phyloP scores from a whole-genome alignment of 2,329 filamentous ascomycete species.

The Endothia cerciana region DNA sequence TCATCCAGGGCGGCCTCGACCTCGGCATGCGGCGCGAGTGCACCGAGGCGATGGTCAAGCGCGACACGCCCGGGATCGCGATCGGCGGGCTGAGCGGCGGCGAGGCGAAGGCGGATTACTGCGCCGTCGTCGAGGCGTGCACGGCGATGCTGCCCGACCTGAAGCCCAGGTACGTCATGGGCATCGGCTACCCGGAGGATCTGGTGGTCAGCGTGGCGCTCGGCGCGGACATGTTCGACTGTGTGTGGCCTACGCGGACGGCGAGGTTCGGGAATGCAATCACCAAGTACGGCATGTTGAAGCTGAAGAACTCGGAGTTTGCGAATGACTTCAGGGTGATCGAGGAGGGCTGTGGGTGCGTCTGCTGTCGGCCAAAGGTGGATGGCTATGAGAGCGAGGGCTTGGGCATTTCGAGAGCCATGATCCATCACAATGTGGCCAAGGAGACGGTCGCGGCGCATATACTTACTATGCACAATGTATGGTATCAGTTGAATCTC shows the following conservation, averaged over 20 bases:
- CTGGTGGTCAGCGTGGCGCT: slow-evolving; percentile 90
- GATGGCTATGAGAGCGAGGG: slow-evolving; percentile 57
- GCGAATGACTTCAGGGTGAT: slow-evolving; percentile 82
- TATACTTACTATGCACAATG: slow-evolving; percentile 90
- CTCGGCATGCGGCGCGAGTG: slow-evolving; percentile 83
- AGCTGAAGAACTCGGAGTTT: slow-evolving; percentile 77
- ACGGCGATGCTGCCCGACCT: slow-evolving; percentile 82
- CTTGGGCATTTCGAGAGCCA: slow-evolving; percentile 83
- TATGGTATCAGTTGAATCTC: slow-evolving; percentile 85
- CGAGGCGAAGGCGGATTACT: slow-evolving; percentile 92
- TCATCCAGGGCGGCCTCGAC: slow-evolving; percentile 95
- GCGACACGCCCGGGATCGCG: slow-evolving; percentile 93
- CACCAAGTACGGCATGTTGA: slow-evolving; percentile 79
- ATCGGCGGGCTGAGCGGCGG: slow-evolving; percentile 95
- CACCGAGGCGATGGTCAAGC: slow-evolving; percentile 81
- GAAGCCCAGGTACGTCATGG: slow-evolving; percentile 99
- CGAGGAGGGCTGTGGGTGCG: slow-evolving; percentile 80
- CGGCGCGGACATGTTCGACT: slow-evolving; percentile 99
- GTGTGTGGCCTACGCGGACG: slow-evolving; percentile 96
- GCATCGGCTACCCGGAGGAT: slow-evolving; percentile 96
- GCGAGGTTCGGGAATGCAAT: slow-evolving; percentile 96
- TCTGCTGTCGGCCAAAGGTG: slow-evolving; percentile 69
- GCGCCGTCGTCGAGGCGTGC: slow-evolving; percentile 84
- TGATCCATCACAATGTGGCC: slow-evolving; percentile 85
- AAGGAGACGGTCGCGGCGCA: slow-evolving; percentile 94